phyloP scores from a whole-genome alignment of 2,329 filamentous ascomycete species.

The Xylariaceae sp. region DNA sequence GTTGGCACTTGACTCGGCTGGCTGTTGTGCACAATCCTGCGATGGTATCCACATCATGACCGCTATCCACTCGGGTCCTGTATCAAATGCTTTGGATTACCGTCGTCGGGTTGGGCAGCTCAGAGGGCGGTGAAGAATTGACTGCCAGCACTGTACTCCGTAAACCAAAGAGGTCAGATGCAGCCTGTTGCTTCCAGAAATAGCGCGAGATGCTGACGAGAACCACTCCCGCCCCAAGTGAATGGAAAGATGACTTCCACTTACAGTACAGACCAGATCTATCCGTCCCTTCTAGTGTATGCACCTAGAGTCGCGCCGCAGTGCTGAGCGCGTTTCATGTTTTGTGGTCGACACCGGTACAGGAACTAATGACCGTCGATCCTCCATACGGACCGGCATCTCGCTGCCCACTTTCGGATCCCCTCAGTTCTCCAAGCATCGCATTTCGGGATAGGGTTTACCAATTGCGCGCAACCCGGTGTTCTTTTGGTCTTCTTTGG shows the following conservation, averaged over 20 bases:
- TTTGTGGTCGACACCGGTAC: constrained; percentile 20
- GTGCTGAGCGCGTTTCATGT: constrained; percentile 30
- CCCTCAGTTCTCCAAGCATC: background rate
- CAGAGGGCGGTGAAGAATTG: background rate
- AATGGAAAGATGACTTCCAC: no score
- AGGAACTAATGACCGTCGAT: constrained; percentile 20
- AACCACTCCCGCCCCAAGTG: no score
- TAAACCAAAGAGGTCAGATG: no score
- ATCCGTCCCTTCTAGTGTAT: background rate
- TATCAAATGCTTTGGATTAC: no score
- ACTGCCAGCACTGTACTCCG: background rate
- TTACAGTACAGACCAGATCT: background rate
- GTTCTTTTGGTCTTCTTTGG: constrained; percentile 2
- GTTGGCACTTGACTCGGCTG: no score
- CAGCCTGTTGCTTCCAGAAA: no score
- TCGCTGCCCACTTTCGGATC: constrained; percentile 5
- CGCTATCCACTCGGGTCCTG: no score
- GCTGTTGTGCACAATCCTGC: no score
- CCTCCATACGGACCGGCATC: constrained; percentile 21
- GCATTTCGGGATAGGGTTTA: background rate
- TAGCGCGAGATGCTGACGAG: no score
- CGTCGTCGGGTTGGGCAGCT: no score
- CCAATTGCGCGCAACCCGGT: background rate
- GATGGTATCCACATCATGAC: no score
- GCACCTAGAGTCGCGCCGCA: constrained; percentile 23